Evolutionary conservation across 176 grass and related monocot genomes (phyloP), one percentile per base, ranked within the genome.

Genomic region (Oryza punctata): DNA sequence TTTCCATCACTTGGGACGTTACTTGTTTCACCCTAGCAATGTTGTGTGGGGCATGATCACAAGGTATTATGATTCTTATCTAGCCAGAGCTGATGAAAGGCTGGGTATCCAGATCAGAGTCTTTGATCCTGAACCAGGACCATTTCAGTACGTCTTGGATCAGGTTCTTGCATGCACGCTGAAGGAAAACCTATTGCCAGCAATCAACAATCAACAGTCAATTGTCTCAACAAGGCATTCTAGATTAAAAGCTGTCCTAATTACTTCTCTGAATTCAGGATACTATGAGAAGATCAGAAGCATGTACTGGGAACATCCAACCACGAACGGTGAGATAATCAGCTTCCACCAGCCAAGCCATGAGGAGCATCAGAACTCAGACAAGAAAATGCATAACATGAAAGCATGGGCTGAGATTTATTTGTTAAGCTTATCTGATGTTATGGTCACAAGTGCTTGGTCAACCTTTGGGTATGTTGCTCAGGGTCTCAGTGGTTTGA

Each of bases 341-440:
- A 92, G 89, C 65, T 88, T 99, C 63, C 88, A 90, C 25, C 96
- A 99, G 75, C 96, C 96, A 21, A 99, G 96, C 81, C 84, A 95
- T 11, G 96, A 99, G 78, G 93, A 89, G 24, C 84, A 94, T 81
- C 93, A 99, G 70, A 70, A 84, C 75, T 94, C 91, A 19, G 87
- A 85, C 57, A 96, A 90, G 88, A 90, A 92, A 80, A 85, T 80
- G 57, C 96, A 99, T 37, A 93, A 94, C 85, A 85, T 79, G 86
- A 99, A 96, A 90, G 93, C 96, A 24, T 96, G 88, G 91, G 89
- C 96, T 37, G 96, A 99, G 83, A 99, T 99, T 57, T 99, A 96
- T 82, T 70, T 99, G 32, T 59, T 99, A 73, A 99, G 96, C 77
- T 73, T 99, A 15, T 91, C 93, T 38, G 96, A 99, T 88, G 82